Percentiles rank a stretch among this genome's conserved stretches.
Evolutionary conservation across 148 eudicot species (phyloP).

Genomic region (Amaranthus cruentus): DNA sequence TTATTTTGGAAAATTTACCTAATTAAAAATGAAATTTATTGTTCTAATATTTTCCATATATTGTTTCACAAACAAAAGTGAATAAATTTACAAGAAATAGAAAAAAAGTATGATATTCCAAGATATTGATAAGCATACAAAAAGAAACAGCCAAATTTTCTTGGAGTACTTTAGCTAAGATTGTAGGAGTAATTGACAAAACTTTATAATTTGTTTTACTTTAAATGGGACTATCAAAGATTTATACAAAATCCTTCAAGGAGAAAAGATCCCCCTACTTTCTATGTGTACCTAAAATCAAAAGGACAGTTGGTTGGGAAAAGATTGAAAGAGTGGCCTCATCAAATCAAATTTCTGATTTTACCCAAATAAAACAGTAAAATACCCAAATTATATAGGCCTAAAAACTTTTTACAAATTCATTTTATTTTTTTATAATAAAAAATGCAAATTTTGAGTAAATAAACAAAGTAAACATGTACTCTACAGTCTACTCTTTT

Average conservation of each 20-base stretch:
- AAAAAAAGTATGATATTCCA: conserved; percentile 1
- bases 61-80: neutral
- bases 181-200: neutral
- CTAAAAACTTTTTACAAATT: no score
- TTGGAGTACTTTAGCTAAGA: neutral
- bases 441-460: no score
- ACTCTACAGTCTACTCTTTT: no score
- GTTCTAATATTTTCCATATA: neutral
- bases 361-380: no score
- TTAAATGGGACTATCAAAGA: neutral
- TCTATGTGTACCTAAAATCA: neutral
- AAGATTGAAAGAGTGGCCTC: no score
- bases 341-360: no score
- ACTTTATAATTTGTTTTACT: neutral
- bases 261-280: conserved; percentile 15
- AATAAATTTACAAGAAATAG: neutral
- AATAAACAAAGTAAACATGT: no score
- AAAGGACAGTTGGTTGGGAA: neutral
- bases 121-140: neutral
- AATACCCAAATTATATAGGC: no score
- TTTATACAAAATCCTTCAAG: neutral
- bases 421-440: no score
- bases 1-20: no score
- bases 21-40: neutral
- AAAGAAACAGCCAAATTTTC: neutral